Evolutionary conservation across 345 rosid genomes (phyloP), one percentile per base, ranked within the genome.

Genomic region (Microthlaspi erraticum): DNA sequence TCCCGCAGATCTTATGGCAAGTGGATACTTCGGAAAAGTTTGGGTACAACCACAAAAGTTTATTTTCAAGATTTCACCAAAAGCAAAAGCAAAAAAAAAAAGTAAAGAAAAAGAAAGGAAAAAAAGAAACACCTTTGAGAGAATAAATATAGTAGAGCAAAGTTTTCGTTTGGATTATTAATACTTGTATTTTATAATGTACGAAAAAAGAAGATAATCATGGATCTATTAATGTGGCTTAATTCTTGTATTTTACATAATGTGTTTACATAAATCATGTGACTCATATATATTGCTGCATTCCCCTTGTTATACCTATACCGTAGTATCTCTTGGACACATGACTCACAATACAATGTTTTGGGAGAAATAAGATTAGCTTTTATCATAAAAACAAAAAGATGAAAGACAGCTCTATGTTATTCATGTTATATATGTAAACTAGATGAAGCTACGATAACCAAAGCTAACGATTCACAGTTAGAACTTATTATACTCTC

Each of bases 1-100:
- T 60, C 84, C 96, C 80, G 64, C 78, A 29, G 59, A 85, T 83
- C 93, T 75, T 66, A 54, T 45, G 48, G 74, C 60, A 45, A 10
- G 64, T 72, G 83, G 85, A 73, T 73, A 60, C 56, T 75, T 68
- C 38, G 45, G 45, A 51, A 73, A 68, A 18, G 63, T 60, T 42
- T 41, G 52, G 43, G 70, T 75, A 68, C 69, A 75, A 61, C 74
- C 74, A 60, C 74, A 75, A 68, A 60, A 68, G 69, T 51, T 37
- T 74, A 32, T 74, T 61, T 61, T 75, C 43, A 36, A 53, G 74
- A 75, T 75, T 75, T 75, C 74, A 68, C 60, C 62, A 60, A 74
- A 74, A 74, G 78, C 62, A 59, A 74, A 48, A 51, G 42, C 42
- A 51, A 26, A 26, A 26, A 52, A 51, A 26, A 26, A 26, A 26